Conservation (phyloP, 2,329 filamentous ascomycete species). For the Trichoderma harzianum region DNA sequence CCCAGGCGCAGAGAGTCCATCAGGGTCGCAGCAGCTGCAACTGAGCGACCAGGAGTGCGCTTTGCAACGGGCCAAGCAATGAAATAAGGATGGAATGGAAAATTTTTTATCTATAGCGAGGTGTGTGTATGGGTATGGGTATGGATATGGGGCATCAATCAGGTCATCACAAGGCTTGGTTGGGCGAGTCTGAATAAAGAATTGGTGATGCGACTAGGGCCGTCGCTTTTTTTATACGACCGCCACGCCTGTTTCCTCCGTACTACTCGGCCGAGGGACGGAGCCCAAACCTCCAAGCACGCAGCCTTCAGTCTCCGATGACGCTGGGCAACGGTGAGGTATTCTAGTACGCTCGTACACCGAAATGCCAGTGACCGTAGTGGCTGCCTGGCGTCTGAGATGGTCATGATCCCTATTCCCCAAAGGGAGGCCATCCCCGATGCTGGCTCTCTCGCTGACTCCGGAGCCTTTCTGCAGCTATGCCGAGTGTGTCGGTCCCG, state of each 20-base stretch:
- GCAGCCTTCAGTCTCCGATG: not conserved
- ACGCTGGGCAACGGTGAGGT: constrained; percentile 1
- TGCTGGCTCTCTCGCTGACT: not conserved
- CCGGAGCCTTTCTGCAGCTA: not conserved
- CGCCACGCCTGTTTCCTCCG: not conserved
- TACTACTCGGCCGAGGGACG: not conserved
- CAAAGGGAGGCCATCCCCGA: constrained; percentile 9
- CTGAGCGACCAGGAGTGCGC: constrained; percentile 8
- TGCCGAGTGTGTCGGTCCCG: not conserved
- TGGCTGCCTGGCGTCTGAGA: not conserved
- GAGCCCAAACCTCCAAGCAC: not conserved
- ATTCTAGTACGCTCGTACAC: not conserved
- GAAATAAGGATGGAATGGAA: not conserved
- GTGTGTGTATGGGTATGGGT: not conserved
- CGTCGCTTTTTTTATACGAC: not conserved
- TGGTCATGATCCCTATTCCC: not conserved
- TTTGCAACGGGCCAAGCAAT: constrained; percentile 5
- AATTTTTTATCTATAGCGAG: not conserved
- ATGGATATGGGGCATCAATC: not conserved
- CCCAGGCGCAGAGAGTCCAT: not conserved
- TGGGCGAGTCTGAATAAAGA: not conserved
- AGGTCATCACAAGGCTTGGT: not conserved
- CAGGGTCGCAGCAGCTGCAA: constrained; percentile 1
- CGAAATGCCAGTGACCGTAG: not conserved
- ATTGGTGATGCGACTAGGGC: not conserved